Conservation (phyloP, 495 filamentous ascomycete genomes). For the Aspergillus ellipticus region DNA sequence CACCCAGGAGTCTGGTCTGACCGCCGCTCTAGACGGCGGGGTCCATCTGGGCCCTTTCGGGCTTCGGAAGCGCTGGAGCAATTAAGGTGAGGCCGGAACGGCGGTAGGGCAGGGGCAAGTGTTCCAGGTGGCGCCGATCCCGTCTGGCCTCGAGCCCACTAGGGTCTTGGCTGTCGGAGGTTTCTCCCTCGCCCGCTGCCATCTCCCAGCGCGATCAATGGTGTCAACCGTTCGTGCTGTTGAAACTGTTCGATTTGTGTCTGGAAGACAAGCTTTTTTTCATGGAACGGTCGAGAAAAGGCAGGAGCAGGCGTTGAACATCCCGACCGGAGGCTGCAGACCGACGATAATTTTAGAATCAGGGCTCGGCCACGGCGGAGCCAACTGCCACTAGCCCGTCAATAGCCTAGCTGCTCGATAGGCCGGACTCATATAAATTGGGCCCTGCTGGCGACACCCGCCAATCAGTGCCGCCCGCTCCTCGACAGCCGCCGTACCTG, state of each 20-base stretch:
- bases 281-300: neutral
- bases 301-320: neutral
- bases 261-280: neutral
- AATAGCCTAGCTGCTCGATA: neutral
- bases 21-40: neutral
- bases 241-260: neutral
- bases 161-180: conserved; percentile 2
- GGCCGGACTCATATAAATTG: neutral
- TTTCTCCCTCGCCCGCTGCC: neutral
- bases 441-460: neutral
- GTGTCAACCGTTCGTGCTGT: too few species aligned
- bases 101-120: conserved; percentile 2
- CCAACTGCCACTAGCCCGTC: neutral
- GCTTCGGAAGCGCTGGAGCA: neutral
- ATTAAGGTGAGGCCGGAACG: conserved; percentile 3
- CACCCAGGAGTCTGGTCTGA: neutral
- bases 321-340: neutral
- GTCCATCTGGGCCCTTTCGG: neutral
- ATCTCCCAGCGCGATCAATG: too few species aligned
- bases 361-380: neutral
- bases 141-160: neutral
- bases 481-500: neutral
- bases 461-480: neutral
- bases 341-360: neutral
- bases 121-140: conserved; percentile 3